Evolutionary conservation across 345 rosid species (phyloP).

Genomic region (Mangifera indica): DNA sequence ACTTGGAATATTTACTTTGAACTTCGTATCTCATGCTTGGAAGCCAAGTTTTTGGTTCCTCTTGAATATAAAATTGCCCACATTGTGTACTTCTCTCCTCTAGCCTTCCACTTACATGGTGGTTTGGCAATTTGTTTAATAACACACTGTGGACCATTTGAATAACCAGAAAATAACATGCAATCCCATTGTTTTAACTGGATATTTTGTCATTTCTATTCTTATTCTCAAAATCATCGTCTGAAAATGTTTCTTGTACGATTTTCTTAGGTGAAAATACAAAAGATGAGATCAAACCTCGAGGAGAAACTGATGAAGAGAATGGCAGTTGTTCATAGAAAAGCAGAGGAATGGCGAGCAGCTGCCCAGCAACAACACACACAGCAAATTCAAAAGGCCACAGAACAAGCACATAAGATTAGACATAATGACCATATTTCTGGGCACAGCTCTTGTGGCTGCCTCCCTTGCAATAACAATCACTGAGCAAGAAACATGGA

Average conservation of each 20-base stretch:
- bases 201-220: neutral
- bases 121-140: neutral
- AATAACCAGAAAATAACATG: neutral
- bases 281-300: conserved; percentile 78
- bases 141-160: neutral
- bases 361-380: conserved; percentile 61
- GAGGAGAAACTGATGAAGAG: conserved; percentile 92
- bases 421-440: conserved; percentile 34
- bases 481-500: conserved; percentile 13
- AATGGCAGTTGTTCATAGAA: conserved; percentile 65
- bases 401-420: conserved; percentile 44
- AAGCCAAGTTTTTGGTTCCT: conserved; percentile 26
- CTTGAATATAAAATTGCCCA: conserved; percentile 22
- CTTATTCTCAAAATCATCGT: neutral
- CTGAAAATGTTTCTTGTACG: neutral
- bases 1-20: conserved; percentile 28
- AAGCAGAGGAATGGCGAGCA: conserved; percentile 81
- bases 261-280: conserved; percentile 70
- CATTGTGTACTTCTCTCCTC: neutral
- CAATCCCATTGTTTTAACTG: neutral
- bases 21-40: conserved; percentile 28
- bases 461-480: conserved; percentile 57
- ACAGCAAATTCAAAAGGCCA: conserved; percentile 56
- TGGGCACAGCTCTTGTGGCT: conserved; percentile 60
- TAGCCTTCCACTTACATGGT: conserved; percentile 1